A percentile compares a stretch with the other conserved stretches of the same genome.
Conservation (phyloP, 805 yeast species). For the Diddensiella caesifluorescens region DNA sequence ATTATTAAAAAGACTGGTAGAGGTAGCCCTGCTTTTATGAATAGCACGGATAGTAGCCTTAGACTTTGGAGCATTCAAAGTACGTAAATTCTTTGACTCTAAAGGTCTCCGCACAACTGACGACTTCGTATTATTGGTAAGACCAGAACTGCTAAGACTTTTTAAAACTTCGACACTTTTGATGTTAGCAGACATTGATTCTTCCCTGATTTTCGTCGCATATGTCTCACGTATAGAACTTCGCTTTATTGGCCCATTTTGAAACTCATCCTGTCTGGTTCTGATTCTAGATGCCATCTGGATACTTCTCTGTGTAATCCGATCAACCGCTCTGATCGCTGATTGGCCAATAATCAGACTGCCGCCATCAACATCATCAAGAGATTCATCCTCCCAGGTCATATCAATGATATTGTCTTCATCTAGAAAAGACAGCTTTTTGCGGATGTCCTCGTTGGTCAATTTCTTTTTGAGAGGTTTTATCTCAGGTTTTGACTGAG, state of each 20-base stretch:
- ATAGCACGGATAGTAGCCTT: not conserved
- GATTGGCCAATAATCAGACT: not conserved
- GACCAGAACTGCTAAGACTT: constrained; percentile 4
- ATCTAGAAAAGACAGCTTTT: constrained; percentile 21
- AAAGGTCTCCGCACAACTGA: not conserved
- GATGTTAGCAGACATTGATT: not conserved
- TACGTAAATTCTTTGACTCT: not conserved
- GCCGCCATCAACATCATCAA: constrained; percentile 5
- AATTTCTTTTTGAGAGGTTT: constrained; percentile 4
- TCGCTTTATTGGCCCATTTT: not conserved
- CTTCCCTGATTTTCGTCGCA: not conserved
- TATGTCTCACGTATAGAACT: constrained; percentile 1
- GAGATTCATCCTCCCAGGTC: not conserved
- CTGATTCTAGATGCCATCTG: not conserved
- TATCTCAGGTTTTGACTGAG: too few relatives aligned
- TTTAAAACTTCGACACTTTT: constrained; percentile 6
- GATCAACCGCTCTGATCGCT: not conserved
- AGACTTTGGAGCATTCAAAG: not conserved
- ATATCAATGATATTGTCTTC: constrained; percentile 22
- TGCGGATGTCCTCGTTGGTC: constrained; percentile 12
- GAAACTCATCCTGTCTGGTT: not conserved
- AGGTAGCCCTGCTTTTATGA: not conserved
- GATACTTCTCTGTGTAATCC: not conserved
- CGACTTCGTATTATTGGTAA: not conserved
- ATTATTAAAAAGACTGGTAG: not conserved